Conservation (phyloP, 2,329 filamentous ascomycete genomes). For the Fusarium brevicatenulatum region DNA sequence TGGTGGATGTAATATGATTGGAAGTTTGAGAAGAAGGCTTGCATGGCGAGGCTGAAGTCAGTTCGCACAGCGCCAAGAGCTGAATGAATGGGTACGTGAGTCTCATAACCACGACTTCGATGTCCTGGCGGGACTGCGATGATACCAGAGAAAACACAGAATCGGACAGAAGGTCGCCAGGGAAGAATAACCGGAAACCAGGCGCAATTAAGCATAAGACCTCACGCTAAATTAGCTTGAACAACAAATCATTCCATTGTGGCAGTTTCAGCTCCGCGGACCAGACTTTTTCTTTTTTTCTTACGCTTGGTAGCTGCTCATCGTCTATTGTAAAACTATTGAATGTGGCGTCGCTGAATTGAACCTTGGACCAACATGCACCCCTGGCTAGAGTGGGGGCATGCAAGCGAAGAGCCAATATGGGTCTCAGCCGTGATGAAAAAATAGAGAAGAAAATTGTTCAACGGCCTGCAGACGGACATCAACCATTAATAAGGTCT, state of each 20-base stretch:
- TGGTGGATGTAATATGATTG: neutral
- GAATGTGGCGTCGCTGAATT: neutral
- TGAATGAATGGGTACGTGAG: neutral
- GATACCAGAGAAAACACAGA: neutral
- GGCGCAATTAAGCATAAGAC: neutral
- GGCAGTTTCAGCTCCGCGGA: too few relatives aligned
- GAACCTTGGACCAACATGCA: neutral
- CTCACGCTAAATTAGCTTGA: neutral
- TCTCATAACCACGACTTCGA: neutral
- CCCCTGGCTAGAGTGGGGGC: neutral
- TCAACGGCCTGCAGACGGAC: neutral
- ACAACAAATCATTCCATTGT: too few relatives aligned
- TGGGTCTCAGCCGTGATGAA: too few relatives aligned
- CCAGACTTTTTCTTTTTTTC: neutral
- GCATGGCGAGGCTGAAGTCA: neutral
- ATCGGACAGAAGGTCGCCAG: neutral
- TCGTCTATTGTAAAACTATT: neutral
- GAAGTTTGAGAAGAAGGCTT: neutral
- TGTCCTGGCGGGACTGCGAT: neutral
- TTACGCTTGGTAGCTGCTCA: neutral
- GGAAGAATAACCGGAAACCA: rapidly evolving
- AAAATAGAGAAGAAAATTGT: too few relatives aligned
- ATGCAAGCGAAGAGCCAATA: neutral
- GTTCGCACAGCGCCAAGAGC: neutral
- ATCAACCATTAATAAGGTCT: neutral